A percentile compares a stretch with the other conserved stretches of the same genome.
These are phyloP conservation scores for Crithidia thermophila DNA, from an alignment of 208 protist genomes.

Conservation along the genomic window DNA sequence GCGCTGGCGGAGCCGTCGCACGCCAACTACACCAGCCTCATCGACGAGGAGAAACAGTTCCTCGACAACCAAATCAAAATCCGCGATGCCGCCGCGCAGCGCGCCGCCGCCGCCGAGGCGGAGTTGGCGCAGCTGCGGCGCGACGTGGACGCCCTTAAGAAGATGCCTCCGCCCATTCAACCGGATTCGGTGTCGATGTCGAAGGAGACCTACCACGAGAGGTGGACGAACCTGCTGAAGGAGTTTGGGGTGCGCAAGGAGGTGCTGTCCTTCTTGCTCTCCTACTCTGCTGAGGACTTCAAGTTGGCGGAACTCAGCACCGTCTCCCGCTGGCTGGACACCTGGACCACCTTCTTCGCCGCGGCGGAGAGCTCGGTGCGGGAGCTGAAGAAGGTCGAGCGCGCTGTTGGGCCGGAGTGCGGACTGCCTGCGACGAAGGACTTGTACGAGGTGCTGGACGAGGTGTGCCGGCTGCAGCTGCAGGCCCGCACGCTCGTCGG, in stretches of 20 bases:
- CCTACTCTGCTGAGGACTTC: conserved; percentile 53
- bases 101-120: conserved; percentile 3
- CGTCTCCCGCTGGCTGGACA: conserved; percentile 63
- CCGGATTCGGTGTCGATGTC: conserved; percentile 8
- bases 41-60: conserved; percentile 35
- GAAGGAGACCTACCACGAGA: conserved; percentile 25
- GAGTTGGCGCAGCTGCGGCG: conserved; percentile 25
- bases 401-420: background rate
- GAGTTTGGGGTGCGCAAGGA: conserved; percentile 57
- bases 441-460: conserved; percentile 65
- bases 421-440: conserved; percentile 39
- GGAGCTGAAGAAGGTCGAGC: conserved; percentile 47
- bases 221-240: conserved; percentile 44
- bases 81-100: conserved; percentile 12
- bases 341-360: conserved; percentile 59
- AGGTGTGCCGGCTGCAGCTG: conserved; percentile 72
- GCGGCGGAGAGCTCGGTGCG: conserved; percentile 36
- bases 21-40: conserved; percentile 30
- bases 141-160: conserved; percentile 22
- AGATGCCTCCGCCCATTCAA: background rate
- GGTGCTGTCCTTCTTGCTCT: conserved; percentile 48
- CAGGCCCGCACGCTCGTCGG: conserved; percentile 69
- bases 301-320: conserved; percentile 45
- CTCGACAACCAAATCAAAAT: conserved; percentile 23
- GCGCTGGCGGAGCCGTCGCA: conserved; percentile 25